Evolutionary conservation across 1,284 basidiomycete species (phyloP).

Genomic region (Trametes hirsuta): DNA sequence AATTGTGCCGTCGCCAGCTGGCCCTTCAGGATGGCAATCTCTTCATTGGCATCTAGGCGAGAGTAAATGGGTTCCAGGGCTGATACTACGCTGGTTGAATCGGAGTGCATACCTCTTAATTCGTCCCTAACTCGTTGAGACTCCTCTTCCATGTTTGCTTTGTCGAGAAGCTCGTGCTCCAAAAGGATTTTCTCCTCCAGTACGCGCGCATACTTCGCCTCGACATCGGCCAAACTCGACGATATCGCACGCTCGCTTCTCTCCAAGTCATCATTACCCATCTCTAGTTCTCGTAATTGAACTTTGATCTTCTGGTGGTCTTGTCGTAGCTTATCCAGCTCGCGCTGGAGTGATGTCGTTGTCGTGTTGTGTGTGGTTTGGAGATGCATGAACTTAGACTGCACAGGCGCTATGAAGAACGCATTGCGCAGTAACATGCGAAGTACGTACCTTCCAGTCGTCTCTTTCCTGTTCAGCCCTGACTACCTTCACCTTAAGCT

Average conservation of each 20-base stretch:
- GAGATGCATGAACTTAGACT: conserved; percentile 88
- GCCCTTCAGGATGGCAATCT: conserved; percentile 82
- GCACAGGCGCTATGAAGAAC: conserved; percentile 8
- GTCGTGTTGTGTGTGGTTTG: conserved; percentile 91
- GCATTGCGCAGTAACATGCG: neutral
- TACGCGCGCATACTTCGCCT: conserved; percentile 87
- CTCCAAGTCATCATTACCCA: conserved; percentile 96
- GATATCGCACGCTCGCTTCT: conserved; percentile 90
- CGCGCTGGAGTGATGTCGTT: conserved; percentile 83
- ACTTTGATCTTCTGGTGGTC: conserved; percentile 81
- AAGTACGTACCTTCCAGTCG: conserved; percentile 81
- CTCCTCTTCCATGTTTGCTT: conserved; percentile 90
- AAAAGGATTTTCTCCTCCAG: conserved; percentile 97
- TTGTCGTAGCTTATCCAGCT: conserved; percentile 83
- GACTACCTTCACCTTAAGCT: conserved; percentile 76
- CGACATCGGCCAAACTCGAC: conserved; percentile 90
- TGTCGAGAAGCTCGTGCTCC: conserved; percentile 95
- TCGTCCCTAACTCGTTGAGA: conserved; percentile 93
- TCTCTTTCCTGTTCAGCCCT: conserved; percentile 82
- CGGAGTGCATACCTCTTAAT: conserved; percentile 70
- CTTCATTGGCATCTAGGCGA: conserved; percentile 77
- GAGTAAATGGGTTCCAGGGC: neutral
- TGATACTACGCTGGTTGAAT: neutral
- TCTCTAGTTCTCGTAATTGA: conserved; percentile 87
- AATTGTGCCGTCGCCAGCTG: conserved; percentile 55